Base-by-base conservation (phyloP, 306 rosid genomes). In the Alnus glutinosa region DNA sequence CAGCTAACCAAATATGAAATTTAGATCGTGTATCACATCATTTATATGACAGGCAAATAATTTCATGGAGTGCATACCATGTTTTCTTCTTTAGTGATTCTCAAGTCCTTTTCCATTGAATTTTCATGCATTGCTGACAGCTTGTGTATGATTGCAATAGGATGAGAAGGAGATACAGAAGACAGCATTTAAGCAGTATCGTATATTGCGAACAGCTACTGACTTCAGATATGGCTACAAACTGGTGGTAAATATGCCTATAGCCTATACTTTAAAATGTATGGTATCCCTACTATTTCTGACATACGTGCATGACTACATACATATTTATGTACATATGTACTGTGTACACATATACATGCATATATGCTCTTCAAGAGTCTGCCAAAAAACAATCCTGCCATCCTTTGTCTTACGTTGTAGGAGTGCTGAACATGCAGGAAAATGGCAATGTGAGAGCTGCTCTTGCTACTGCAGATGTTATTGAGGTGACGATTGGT, bases 221-320 rank as follows among this genome's bases (percentile, higher is more conserved):
- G 91, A 91, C 9, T 93, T 95, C 89, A 90, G 97, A 95, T 95
- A 95, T 70, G 99, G 99, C 91, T 95, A 95, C 93, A 95, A 95
- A 82, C 80, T 95, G 79, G 86, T 95, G 47, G 99, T 93, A 95
- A 67, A 89, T 86, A 79, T 42, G 84, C 78, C 23, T 83, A 63
- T 37, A 73, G 58, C 74, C 83, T 79, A 64, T 70, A n/a, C 77
- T 23, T 46, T 39, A 37, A 44, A 10, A 15, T 2, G 18, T 32
- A 54, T 78, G 34, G 9, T 18, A 13, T 42, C 46, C 46, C 46
- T 42, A 42, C 46, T 42, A 5, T 42, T 5, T 42, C 46, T 42
- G 46, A 5, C 6, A 42, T 42, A 42, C 7, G 46, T 42, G 5
- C 7, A 42, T 42, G 46, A 42, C 46, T 42, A 42, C 46, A 42